phyloP scores from a whole-genome alignment of 441 rosid genomes.

The Gossypium lobatum region DNA sequence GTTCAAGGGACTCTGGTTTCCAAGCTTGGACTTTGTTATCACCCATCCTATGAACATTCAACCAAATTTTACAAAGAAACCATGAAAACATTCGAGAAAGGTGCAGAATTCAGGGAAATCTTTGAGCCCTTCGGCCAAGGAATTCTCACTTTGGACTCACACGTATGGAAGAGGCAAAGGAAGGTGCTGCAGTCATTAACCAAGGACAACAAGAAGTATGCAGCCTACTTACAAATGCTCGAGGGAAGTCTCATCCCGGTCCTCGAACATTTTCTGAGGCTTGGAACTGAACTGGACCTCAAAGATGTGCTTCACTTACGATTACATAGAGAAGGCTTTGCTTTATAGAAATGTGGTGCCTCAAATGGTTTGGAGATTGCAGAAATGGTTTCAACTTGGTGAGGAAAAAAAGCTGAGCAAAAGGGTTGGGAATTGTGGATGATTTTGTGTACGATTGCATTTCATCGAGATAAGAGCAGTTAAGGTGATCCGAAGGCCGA shows the following conservation, averaged over 20 bases:
- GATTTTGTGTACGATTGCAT: neutral
- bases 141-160: conserved; percentile 25
- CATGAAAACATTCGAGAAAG: conserved; percentile 21
- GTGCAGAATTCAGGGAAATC: conserved; percentile 25
- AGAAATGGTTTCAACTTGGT: neutral
- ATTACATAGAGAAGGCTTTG: conserved; percentile 17
- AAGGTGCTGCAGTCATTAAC: conserved; percentile 23
- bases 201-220: conserved; percentile 18
- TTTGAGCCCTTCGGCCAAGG: conserved; percentile 31
- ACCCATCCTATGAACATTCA: conserved; percentile 29
- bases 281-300: conserved; percentile 9
- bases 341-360: conserved; percentile 21
- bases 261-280: conserved; percentile 19
- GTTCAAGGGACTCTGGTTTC: conserved; percentile 33
- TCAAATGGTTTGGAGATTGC: conserved; percentile 6
- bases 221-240: neutral
- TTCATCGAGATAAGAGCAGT: neutral
- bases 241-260: conserved; percentile 20
- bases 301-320: conserved; percentile 20
- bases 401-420: neutral
- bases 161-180: conserved; percentile 29
- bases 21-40: conserved; percentile 1
- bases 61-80: conserved; percentile 25
- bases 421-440: neutral
- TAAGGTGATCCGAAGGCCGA: neutral